Evolutionary conservation across 768 basidiomycete genomes (phyloP), one percentile per base, ranked within the genome.

Genomic region (Trametes cubensis): DNA sequence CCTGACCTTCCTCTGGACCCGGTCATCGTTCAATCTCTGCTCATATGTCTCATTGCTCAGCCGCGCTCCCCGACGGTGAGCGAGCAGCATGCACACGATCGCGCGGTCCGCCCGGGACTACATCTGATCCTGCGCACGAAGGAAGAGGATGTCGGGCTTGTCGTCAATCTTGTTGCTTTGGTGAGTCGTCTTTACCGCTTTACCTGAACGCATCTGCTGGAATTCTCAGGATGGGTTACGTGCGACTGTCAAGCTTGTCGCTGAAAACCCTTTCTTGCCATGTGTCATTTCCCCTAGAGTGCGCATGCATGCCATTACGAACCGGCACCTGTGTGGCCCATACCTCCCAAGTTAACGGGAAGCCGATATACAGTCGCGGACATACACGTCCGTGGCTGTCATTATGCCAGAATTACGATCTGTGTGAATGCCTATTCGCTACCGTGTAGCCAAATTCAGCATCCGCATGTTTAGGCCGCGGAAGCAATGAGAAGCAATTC

Each of bases 101-200:
- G 47, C 1, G 28, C 51, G 14, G 48, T 66, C 3, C 66, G 57
- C 25, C 83, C 83, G 1, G 77, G 86, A 66, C 85, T 81, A 64
- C 79, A 90, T 70, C 74, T 92, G 28, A 78, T 92, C 58, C 75
- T 92, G 18, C 80, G 86, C 46, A 83, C 88, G 1, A 78, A 77
- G 13, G 85, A 87, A 64, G 86, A 89, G 57, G 90, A 92, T 61
- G 73, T 90, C 34, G 69, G 78, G 25, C 70, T 85, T 8, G 84
- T 89, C 26, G 79, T 81, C 38, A 85, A 81, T 67, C 76, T 91
- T 39, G 80, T 80, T 14, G 74, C 79, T 52, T 78, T 85, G 74
- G 90, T 90, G 73, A 79, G 77, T 72, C 0, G 21, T 21, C 45
- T 21, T 78, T 74, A 52, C 54, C 23, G 13, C 25, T 25, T 17